Conservation (phyloP, 108 stramenopile species). For the Fistulifera pelliculosa region DNA sequence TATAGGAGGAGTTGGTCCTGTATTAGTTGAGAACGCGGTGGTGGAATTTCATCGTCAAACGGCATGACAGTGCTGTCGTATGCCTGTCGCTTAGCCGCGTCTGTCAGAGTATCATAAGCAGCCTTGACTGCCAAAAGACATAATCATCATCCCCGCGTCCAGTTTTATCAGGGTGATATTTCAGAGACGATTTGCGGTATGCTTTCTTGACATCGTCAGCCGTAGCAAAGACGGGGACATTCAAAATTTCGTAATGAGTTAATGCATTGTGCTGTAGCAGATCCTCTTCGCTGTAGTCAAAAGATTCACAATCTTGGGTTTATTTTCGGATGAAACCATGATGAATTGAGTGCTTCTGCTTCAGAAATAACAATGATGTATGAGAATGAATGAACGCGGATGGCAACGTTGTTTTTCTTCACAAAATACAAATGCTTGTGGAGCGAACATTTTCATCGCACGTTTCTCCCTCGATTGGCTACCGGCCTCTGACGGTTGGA, state of each 20-base stretch:
- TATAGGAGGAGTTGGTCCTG: constrained; percentile 5
- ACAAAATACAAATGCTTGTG: neutral
- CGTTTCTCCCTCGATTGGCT: neutral
- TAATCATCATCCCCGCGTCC: constrained; percentile 82
- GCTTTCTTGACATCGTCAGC: constrained; percentile 67
- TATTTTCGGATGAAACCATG: neutral
- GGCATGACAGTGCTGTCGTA: constrained; percentile 89
- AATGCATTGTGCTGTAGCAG: constrained; percentile 22
- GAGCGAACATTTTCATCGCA: neutral
- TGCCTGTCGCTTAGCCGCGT: constrained; percentile 68
- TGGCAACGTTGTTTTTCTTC: constrained; percentile 1
- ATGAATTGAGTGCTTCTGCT: neutral
- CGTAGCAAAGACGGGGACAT: constrained; percentile 45
- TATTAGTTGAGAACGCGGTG: constrained; percentile 14
- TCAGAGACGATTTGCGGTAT: constrained; percentile 73
- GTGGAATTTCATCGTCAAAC: constrained; percentile 93
- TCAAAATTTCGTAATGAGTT: constrained; percentile 63
- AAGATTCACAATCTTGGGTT: constrained; percentile 5
- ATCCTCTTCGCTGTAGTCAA: constrained; percentile 15
- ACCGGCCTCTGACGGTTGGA: too few relatives aligned
- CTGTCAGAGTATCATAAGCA: constrained; percentile 85
- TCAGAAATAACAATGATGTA: neutral
- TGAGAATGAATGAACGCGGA: neutral
- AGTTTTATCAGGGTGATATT: constrained; percentile 79
- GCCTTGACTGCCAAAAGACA: constrained; percentile 93